Evolutionary conservation across 2,329 filamentous ascomycete species (phyloP).

Genomic region (Davidsoniella neocaledoniae): DNA sequence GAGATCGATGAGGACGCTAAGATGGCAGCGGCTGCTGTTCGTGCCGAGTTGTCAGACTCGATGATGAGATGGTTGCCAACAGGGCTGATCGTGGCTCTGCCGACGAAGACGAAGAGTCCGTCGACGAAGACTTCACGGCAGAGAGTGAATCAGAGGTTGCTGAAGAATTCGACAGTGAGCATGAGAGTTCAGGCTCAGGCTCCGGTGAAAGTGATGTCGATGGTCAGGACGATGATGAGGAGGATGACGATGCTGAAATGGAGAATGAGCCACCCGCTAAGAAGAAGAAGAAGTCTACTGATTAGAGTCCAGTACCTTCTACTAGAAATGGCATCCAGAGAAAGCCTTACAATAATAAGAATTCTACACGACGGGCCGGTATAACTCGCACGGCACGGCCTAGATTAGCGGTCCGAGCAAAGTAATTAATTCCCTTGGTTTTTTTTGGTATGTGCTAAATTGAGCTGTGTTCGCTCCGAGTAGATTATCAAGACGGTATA

Average conservation of each 20-base stretch:
- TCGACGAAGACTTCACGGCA: constrained; percentile 89
- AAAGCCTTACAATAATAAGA: too few species aligned
- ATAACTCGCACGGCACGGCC: too few species aligned
- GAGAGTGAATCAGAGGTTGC: constrained; percentile 90
- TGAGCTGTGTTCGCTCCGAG: too few species aligned
- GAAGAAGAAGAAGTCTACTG: constrained; percentile 28
- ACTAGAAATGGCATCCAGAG: too few species aligned
- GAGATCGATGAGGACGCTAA: constrained; percentile 93
- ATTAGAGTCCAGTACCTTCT: constrained; percentile 1
- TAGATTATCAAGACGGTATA: too few species aligned
- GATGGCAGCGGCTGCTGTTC: constrained; percentile 60
- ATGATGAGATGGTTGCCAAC: constrained; percentile 52
- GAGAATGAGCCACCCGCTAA: constrained; percentile 29
- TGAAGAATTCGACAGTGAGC: constrained; percentile 84
- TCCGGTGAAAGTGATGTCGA: constrained; percentile 35
- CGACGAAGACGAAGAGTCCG: constrained; percentile 88
- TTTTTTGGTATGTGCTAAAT: too few species aligned
- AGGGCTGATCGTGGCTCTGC: constrained; percentile 64
- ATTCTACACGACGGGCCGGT: too few species aligned
- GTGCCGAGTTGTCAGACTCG: constrained; percentile 66
- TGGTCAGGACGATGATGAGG: constrained; percentile 27
- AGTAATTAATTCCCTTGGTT: too few species aligned
- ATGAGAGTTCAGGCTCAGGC: constrained; percentile 66
- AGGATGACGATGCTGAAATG: constrained; percentile 25
- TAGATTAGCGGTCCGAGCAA: too few species aligned